phyloP scores from a whole-genome alignment of 495 filamentous ascomycete species.

The Penicillium herquei region DNA sequence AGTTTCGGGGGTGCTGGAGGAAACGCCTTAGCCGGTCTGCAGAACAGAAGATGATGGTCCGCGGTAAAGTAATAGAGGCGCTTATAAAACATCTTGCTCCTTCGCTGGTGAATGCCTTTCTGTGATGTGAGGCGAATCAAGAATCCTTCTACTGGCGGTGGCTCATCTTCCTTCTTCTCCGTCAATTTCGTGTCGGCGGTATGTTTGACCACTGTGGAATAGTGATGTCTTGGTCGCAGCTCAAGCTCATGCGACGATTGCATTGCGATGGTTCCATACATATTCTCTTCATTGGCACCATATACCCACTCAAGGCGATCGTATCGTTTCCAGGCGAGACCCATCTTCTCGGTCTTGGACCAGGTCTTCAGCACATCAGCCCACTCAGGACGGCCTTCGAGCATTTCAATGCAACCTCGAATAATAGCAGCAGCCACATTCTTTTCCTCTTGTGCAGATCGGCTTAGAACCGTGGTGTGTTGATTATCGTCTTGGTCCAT shows the following conservation, averaged over 20 bases:
- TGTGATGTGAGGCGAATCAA: constrained; percentile 68
- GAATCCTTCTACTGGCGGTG: constrained; percentile 69
- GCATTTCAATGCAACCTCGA: constrained; percentile 56
- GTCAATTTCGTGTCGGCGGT: constrained; percentile 28
- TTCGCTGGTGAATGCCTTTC: constrained; percentile 55
- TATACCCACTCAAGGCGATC: constrained; percentile 75
- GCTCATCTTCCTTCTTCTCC: constrained; percentile 52
- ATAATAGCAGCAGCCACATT: constrained; percentile 57
- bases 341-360: constrained; percentile 62
- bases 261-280: constrained; percentile 77
- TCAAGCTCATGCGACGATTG: constrained; percentile 72
- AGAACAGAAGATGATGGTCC: constrained; percentile 67
- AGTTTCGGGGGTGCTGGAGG: constrained; percentile 67
- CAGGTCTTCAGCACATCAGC: constrained; percentile 59
- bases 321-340: constrained; percentile 74
- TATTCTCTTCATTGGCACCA: constrained; percentile 66
- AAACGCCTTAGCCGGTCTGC: constrained; percentile 59
- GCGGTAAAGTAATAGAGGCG: constrained; percentile 69
- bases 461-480: constrained; percentile 45
- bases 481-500: constrained; percentile 33
- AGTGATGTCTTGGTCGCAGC: constrained; percentile 68
- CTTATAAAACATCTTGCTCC: constrained; percentile 69
- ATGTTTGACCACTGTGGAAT: constrained; percentile 52
- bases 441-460: constrained; percentile 48
- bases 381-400: constrained; percentile 61